Conservation (phyloP, 2,329 filamentous ascomycete species). For the Penicillium janthinellum region DNA sequence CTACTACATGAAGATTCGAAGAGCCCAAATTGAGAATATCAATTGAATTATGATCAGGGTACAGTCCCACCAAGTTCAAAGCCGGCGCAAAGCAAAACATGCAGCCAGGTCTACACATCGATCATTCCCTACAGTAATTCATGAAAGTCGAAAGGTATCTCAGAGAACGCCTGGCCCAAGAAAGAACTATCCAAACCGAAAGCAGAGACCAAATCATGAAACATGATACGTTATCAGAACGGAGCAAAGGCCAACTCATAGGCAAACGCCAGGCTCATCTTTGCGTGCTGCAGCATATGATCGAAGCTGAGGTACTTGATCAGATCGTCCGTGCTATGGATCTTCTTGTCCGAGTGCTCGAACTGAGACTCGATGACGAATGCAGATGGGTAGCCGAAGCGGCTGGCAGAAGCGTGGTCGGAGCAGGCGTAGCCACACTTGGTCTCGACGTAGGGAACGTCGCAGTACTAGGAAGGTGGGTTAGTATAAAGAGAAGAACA, state of each 20-base stretch:
- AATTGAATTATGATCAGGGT: not conserved
- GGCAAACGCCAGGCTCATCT: constrained; percentile 77
- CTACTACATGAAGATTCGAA: not conserved
- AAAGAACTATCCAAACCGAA: constrained; percentile 4
- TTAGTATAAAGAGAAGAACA: constrained; percentile 10
- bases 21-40: not conserved
- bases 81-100: not conserved
- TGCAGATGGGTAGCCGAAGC: constrained; percentile 66
- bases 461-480: constrained; percentile 67
- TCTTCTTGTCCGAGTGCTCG: constrained; percentile 65
- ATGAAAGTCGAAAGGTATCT: constrained; percentile 23
- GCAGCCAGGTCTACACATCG: not conserved
- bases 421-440: constrained; percentile 85
- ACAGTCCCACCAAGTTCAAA: not conserved
- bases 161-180: constrained; percentile 18
- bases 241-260: constrained; percentile 82
- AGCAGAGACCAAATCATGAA: not conserved
- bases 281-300: constrained; percentile 90
- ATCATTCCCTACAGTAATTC: not conserved
- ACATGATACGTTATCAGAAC: constrained; percentile 48
- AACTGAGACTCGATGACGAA: constrained; percentile 67
- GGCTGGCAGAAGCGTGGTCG: constrained; percentile 68
- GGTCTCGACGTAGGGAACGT: constrained; percentile 82
- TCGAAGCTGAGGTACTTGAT: constrained; percentile 75
- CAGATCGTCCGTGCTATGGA: constrained; percentile 72